Evolutionary conservation across 805 yeast genomes (phyloP).

Genomic region (Candida wancherniae): DNA sequence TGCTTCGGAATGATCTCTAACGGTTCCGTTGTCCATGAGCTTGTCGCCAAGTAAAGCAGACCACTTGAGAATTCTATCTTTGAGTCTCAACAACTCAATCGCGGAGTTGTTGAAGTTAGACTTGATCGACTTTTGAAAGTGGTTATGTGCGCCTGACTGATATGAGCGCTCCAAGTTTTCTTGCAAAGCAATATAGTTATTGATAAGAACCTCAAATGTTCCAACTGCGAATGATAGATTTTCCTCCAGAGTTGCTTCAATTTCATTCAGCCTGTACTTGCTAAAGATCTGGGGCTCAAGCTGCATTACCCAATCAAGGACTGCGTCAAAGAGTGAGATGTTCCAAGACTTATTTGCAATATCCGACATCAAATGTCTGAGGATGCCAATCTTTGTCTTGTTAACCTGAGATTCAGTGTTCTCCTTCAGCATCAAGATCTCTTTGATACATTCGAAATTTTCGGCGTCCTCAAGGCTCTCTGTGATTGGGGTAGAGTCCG

Average conservation of each 20-base stretch:
- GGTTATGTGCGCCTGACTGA: slow-evolving; percentile 18
- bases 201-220: slow-evolving; percentile 44
- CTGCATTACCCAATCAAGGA: slow-evolving; percentile 34
- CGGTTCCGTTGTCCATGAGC: not conserved
- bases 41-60: not conserved
- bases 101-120: slow-evolving; percentile 29
- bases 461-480: slow-evolving; percentile 7
- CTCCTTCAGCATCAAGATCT: slow-evolving; percentile 13
- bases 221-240: slow-evolving; percentile 30
- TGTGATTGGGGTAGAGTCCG: slow-evolving; percentile 3
- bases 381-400: slow-evolving; percentile 22
- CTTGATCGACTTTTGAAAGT: slow-evolving; percentile 14
- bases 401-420: slow-evolving; percentile 13
- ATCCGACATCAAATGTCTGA: slow-evolving; percentile 19
- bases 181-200: slow-evolving; percentile 33
- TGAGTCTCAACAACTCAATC: slow-evolving; percentile 34
- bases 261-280: slow-evolving; percentile 2
- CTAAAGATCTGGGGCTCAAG: slow-evolving; percentile 21
- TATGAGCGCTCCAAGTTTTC: slow-evolving; percentile 20
- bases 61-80: slow-evolving; percentile 50
- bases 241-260: not conserved
- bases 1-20: not conserved
- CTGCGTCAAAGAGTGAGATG: slow-evolving; percentile 23
- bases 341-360: slow-evolving; percentile 10
- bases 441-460: slow-evolving; percentile 8